phyloP scores from a whole-genome alignment of 345 rosid genomes.

The Salix purpurea region DNA sequence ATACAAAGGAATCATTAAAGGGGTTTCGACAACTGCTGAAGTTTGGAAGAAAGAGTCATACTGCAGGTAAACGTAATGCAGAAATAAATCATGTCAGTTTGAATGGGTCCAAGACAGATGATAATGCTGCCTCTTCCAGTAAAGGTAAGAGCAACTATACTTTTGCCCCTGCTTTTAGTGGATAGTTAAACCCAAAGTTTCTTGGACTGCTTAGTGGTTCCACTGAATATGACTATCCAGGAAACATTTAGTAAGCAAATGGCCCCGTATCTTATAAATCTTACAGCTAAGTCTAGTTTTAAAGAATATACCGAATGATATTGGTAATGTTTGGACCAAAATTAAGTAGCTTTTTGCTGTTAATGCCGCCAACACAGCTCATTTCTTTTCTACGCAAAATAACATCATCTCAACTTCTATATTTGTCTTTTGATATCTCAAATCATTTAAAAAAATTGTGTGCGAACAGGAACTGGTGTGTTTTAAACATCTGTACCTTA shows the following conservation, averaged over 20 bases:
- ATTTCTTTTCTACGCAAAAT: background rate
- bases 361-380: background rate
- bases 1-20: constrained; percentile 58
- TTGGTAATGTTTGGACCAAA: too few species aligned
- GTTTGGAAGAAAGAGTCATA: constrained; percentile 66
- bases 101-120: constrained; percentile 30
- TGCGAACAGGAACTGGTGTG: background rate
- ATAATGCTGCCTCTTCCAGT: constrained; percentile 26
- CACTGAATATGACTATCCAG: background rate
- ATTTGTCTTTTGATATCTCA: background rate
- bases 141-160: constrained; percentile 25
- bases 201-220: background rate
- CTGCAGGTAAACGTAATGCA: constrained; percentile 38
- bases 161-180: constrained; percentile 2
- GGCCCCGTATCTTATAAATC: background rate
- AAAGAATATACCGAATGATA: background rate
- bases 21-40: constrained; percentile 67
- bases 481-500: background rate
- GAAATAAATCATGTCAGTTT: constrained; percentile 29
- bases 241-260: background rate
- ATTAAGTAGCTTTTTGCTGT: too few species aligned
- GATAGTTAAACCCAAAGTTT: background rate
- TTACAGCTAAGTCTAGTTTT: background rate
- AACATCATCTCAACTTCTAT: background rate
- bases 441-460: background rate